Base-by-base conservation (phyloP, 1,284 basidiomycete genomes). In the Neotropicomus parvogracilis region DNA sequence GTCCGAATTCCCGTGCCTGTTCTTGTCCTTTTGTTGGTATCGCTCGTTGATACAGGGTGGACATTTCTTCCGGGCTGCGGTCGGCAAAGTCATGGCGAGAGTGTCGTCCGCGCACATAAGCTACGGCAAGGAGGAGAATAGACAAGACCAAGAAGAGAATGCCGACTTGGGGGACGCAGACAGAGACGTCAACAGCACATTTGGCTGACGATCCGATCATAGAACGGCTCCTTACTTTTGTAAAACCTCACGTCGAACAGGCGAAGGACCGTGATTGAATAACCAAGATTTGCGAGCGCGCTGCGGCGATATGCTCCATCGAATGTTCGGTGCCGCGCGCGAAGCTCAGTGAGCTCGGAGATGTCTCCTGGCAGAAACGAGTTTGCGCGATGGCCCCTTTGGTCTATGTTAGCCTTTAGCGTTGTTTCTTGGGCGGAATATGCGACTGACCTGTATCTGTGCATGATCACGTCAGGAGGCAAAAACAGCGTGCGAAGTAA, bases 251-350 rank as follows among this genome's bases (percentile, higher is more conserved):
- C 62, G 59, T 90, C 85, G 57, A 92, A 93, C 14, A 93, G 75
- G 43, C 86, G 81, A 4, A 92, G 70, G 46, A 91, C 78, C 0
- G 87, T 79, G 48, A 90, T 66, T 6, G 87, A 77, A 59, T 88
- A 91, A 1, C 87, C 83, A 3, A 92, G 73, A 56, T 81, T 81
- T 16, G 80, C 80, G 9, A 93, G 72, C 0, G 88, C 88, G 1
- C 83, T 87, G 24, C 90, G 79, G 27, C 75, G 75, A 62, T 91
- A 92, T 20, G 88, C 89, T 17, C 89, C 88, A 50, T 89, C 77
- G 59, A 90, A 91, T 0, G 88, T 91, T 37, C 89, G 74, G 56
- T 88, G 84, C 26, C 86, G 76, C 1, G 88, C 88, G 17, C 89
- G 77, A 19, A 91, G 68, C 63, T 91, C 88, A 12, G 82, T 79